phyloP scores from a whole-genome alignment of 768 basidiomycete species.

The Mycena olivaceomarginata region DNA sequence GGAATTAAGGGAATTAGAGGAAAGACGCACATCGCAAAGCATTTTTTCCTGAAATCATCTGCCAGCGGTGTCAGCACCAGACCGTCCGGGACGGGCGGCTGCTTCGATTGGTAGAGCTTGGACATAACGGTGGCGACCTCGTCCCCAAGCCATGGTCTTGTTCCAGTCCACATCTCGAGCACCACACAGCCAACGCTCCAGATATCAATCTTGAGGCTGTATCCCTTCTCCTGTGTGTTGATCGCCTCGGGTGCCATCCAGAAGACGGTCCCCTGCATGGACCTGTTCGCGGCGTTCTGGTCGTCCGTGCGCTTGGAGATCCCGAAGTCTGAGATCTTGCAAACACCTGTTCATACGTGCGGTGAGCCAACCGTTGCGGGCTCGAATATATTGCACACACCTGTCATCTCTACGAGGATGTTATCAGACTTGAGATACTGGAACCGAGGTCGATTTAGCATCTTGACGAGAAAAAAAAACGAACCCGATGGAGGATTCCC shows the following conservation, averaged over 20 bases:
- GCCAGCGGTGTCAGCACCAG: conserved; percentile 85
- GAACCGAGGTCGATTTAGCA: conserved; percentile 7
- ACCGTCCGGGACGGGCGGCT: conserved; percentile 93
- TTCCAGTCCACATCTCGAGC: conserved; percentile 99
- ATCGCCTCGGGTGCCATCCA: conserved; percentile 99
- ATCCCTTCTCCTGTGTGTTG: conserved; percentile 91
- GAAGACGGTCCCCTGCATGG: conserved; percentile 98
- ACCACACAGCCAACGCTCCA: conserved; percentile 99
- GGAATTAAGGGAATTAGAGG: conserved; percentile 14
- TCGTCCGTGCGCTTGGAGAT: conserved; percentile 98
- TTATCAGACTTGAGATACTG: conserved; percentile 99
- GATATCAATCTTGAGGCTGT: conserved; percentile 98
- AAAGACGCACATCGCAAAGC: conserved; percentile 88
- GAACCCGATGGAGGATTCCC: conserved; percentile 94
- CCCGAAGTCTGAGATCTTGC: conserved; percentile 99
- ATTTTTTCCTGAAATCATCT: conserved; percentile 90
- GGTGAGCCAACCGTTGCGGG: too few species aligned
- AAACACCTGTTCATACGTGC: conserved; percentile 59
- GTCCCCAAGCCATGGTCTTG: conserved; percentile 94
- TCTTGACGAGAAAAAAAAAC: conserved; percentile 40
- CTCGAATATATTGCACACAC: conserved; percentile 91
- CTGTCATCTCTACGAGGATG: conserved; percentile 94
- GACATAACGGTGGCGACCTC: conserved; percentile 96
- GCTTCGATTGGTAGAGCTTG: conserved; percentile 92
- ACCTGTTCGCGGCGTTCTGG: conserved; percentile 89